Conservation (phyloP, 2,329 filamentous ascomycete genomes). For the Paraconiothyrium sp. region DNA sequence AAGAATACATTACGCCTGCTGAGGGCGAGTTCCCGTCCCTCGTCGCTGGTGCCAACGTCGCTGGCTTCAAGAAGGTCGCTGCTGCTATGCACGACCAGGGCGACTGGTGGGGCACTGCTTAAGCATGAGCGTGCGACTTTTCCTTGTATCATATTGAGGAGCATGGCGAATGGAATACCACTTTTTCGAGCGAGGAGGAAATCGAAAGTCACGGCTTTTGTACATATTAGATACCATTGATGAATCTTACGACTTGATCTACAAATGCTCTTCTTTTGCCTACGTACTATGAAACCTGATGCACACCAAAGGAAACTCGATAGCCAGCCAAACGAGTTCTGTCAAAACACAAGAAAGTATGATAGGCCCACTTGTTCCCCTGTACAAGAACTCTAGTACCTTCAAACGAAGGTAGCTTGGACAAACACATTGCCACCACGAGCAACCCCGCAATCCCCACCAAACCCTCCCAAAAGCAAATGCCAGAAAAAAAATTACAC, state of each 20-base stretch:
- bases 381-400: too few species aligned
- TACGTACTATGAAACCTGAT: not conserved
- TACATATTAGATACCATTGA: constrained; percentile 16
- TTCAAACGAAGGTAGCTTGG: too few species aligned
- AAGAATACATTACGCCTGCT: constrained; percentile 81
- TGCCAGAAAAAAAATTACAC: too few species aligned
- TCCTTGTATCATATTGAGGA: constrained; percentile 13
- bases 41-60: constrained; percentile 95
- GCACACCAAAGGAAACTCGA: not conserved
- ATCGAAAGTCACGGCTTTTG: not conserved
- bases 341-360: too few species aligned
- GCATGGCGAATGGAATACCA: constrained; percentile 16
- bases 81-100: constrained; percentile 95
- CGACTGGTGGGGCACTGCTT: constrained; percentile 75
- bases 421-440: not conserved
- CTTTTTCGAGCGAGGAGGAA: constrained; percentile 4
- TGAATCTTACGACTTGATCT: constrained; percentile 15
- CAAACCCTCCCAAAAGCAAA: not conserved
- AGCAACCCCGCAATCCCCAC: not conserved
- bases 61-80: constrained; percentile 96
- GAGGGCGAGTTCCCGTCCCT: constrained; percentile 89
- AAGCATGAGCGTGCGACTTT: not conserved
- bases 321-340: too few species aligned
- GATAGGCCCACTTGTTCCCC: too few species aligned
- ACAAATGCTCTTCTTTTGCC: not conserved